A percentile compares a stretch with the other conserved stretches of the same genome.
Conservation (phyloP, 148 eudicot genomes). For the Cornus suecica region DNA sequence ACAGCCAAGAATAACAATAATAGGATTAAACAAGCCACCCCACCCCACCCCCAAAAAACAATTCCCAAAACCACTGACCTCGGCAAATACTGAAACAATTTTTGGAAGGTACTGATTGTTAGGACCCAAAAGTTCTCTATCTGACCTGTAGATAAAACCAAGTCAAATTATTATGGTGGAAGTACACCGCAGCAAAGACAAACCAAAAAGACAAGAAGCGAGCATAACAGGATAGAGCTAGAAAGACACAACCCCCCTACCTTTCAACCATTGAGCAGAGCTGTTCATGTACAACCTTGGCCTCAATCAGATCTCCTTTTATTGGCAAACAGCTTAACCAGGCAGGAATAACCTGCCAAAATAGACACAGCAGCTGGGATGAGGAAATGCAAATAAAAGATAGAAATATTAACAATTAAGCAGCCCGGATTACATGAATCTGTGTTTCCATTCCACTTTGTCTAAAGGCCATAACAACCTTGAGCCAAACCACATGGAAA, state of each 20-base stretch:
- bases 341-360: conserved; percentile 71
- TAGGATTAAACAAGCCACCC: not conserved
- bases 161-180: not conserved
- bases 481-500: too few relatives aligned
- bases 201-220: not conserved
- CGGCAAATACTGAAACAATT: conserved; percentile 87
- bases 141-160: conserved; percentile 63
- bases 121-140: conserved; percentile 75
- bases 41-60: not conserved
- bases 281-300: conserved; percentile 88
- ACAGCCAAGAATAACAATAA: not conserved
- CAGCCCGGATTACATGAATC: too few relatives aligned
- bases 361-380: not conserved
- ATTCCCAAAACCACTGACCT: conserved; percentile 52
- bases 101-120: conserved; percentile 84
- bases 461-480: too few relatives aligned
- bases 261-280: conserved; percentile 92
- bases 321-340: conserved; percentile 81
- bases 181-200: not conserved
- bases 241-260: conserved; percentile 21
- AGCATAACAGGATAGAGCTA: not conserved
- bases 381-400: conserved; percentile 7
- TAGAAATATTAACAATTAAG: not conserved
- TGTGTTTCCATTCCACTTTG: too few relatives aligned
- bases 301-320: conserved; percentile 81